These are phyloP conservation scores for Corylus heterophylla DNA, from an alignment of 306 rosid species.

Conservation along the genomic window DNA sequence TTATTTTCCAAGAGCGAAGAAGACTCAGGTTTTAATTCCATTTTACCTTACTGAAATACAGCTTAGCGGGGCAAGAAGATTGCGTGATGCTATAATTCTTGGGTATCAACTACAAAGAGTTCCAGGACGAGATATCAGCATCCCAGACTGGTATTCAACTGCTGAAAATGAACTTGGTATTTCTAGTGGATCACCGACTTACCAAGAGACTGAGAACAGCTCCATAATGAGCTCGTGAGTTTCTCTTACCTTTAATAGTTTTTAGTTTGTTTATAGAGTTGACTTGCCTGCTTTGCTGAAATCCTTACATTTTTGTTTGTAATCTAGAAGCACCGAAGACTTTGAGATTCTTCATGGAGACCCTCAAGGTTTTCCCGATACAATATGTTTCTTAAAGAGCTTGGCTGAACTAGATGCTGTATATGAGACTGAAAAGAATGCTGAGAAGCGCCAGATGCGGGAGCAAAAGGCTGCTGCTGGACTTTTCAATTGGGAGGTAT, in stretches of 20 bases:
- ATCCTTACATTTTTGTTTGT: conserved; percentile 6
- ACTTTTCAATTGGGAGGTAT: conserved; percentile 91
- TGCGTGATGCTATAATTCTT: conserved; percentile 95
- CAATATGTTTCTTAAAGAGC: conserved; percentile 68
- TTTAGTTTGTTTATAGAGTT: conserved; percentile 6
- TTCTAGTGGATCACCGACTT: conserved; percentile 42
- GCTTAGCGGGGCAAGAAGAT: conserved; percentile 95
- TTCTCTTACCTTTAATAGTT: conserved; percentile 31
- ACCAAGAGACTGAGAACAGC: conserved; percentile 37
- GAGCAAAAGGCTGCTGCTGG: conserved; percentile 98
- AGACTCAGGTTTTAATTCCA: conserved; percentile 22
- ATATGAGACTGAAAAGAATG: conserved; percentile 35
- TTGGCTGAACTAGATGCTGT: conserved; percentile 58
- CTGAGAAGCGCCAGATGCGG: conserved; percentile 62
- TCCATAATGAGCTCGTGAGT: conserved; percentile 58
- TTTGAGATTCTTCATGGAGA: conserved; percentile 96
- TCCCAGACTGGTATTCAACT: conserved; percentile 94
- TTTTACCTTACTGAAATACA: conserved; percentile 41
- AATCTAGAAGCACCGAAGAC: conserved; percentile 58
- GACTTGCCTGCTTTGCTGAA: conserved; percentile 7
- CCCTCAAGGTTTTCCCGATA: conserved; percentile 78
- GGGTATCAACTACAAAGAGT: conserved; percentile 97
- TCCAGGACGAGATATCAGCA: conserved; percentile 79
- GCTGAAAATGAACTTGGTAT: conserved; percentile 77
- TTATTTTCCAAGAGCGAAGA: background rate